These are phyloP conservation scores for Plantago ovata DNA, from an alignment of 257 asterid species.

Conservation along the genomic window DNA sequence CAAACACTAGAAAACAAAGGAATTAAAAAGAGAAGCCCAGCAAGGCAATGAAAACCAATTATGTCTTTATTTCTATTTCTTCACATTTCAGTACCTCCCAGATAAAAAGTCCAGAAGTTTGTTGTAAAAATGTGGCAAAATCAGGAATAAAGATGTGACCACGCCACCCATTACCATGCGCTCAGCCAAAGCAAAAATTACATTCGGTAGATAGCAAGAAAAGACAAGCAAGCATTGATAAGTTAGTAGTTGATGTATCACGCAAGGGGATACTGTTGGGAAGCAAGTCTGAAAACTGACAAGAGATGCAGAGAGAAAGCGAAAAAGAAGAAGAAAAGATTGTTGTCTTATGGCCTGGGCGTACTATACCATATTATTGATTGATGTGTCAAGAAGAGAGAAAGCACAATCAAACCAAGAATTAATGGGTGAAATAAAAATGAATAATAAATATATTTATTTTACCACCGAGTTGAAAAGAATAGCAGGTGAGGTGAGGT, in stretches of 20 bases:
- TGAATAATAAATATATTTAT: too few species aligned
- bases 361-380: too few species aligned
- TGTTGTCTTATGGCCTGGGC: constrained; percentile 15
- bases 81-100: background rate
- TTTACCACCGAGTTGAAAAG: too few species aligned
- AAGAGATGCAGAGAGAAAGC: constrained; percentile 32
- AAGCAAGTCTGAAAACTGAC: constrained; percentile 42
- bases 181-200: background rate
- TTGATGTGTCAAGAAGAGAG: background rate
- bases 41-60: constrained; percentile 31
- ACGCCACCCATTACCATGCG: constrained; percentile 31
- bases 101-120: constrained; percentile 21
- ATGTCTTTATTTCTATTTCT: background rate
- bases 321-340: constrained; percentile 24
- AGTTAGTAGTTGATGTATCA: constrained; percentile 22
- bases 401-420: background rate
- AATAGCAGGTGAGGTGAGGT: constrained; percentile 19
- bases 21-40: constrained; percentile 3
- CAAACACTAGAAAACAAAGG: constrained; percentile 21
- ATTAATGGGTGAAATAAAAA: too few species aligned
- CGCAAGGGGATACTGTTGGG: constrained; percentile 31
- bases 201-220: background rate
- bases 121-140: constrained; percentile 21
- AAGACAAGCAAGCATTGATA: constrained; percentile 20
- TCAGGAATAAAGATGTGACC: constrained; percentile 18